Conservation (phyloP, 768 basidiomycete genomes). For the button mushroom (Agaricus bisporus) region DNA sequence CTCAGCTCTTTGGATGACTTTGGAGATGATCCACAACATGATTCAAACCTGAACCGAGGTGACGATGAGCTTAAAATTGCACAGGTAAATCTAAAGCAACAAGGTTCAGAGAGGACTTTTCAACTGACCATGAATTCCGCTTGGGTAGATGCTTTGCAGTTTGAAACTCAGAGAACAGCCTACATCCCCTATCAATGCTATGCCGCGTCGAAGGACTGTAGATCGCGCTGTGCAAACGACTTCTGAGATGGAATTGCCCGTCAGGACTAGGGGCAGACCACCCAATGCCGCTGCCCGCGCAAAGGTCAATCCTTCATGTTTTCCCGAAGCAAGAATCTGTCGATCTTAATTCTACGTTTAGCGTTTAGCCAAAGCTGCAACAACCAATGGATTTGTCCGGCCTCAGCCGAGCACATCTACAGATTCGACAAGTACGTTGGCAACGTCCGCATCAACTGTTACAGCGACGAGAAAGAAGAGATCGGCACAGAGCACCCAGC, state of each 20-base stretch:
- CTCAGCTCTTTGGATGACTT: conserved; percentile 65
- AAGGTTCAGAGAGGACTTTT: background rate
- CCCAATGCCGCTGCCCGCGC: background rate
- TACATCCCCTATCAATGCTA: conserved; percentile 8
- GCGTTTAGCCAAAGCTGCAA: conserved; percentile 4
- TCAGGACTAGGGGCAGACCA: conserved; percentile 1
- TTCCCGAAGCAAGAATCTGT: background rate
- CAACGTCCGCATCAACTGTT: conserved; percentile 19
- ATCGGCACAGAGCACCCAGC: conserved; percentile 20
- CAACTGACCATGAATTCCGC: background rate
- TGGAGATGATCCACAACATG: conserved; percentile 31
- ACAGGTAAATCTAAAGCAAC: conserved; percentile 35
- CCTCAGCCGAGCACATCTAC: conserved; percentile 17
- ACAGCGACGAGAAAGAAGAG: conserved; percentile 32
- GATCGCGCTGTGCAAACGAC: conserved; percentile 26
- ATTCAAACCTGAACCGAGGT: conserved; percentile 23
- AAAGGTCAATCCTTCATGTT: background rate
- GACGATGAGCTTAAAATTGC: conserved; percentile 53
- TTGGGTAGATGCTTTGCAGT: conserved; percentile 22
- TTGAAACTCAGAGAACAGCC: conserved; percentile 14
- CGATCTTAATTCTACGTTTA: background rate
- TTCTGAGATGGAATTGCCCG: conserved; percentile 12
- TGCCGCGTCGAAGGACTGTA: conserved; percentile 16
- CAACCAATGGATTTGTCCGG: conserved; percentile 4
- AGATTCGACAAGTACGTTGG: conserved; percentile 23